A percentile compares a stretch with the other conserved stretches of the same genome.
Evolutionary conservation across 164 flowering plant genomes (phyloP).

Genomic region (Chimonanthus praecox): DNA sequence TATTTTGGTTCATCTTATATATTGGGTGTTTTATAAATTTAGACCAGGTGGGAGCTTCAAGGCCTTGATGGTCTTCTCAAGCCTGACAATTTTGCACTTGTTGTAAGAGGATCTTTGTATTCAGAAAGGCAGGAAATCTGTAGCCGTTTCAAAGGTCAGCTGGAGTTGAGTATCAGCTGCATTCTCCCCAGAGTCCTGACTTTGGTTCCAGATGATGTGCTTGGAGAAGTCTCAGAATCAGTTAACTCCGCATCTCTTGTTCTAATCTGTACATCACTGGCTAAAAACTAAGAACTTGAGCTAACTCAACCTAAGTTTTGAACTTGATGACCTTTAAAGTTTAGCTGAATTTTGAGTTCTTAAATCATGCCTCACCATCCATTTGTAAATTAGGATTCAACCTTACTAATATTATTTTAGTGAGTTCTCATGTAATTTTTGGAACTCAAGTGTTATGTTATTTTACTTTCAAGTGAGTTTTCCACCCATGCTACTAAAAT

Average conservation of each 20-base stretch:
- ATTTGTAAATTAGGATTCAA: too few relatives aligned
- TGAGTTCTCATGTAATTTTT: not conserved
- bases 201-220: slow-evolving; percentile 54
- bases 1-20: not conserved
- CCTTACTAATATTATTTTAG: too few relatives aligned
- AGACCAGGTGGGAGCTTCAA: slow-evolving; percentile 79
- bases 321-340: not conserved
- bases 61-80: slow-evolving; percentile 55
- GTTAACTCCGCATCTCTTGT: slow-evolving; percentile 28
- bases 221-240: slow-evolving; percentile 45
- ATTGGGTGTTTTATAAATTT: slow-evolving; percentile 11
- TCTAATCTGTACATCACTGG: not conserved
- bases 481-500: not conserved
- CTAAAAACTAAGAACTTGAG: not conserved
- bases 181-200: slow-evolving; percentile 56
- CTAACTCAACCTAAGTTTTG: not conserved
- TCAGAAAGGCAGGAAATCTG: slow-evolving; percentile 43
- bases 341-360: too few relatives aligned
- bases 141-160: slow-evolving; percentile 53
- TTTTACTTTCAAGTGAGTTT: not conserved
- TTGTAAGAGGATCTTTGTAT: slow-evolving; percentile 58
- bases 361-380: too few relatives aligned
- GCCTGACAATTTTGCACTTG: slow-evolving; percentile 55
- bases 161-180: slow-evolving; percentile 62
- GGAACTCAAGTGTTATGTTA: not conserved